phyloP scores from a whole-genome alignment of 495 filamentous ascomycete genomes.

The Penicillium atrosanguineum region DNA sequence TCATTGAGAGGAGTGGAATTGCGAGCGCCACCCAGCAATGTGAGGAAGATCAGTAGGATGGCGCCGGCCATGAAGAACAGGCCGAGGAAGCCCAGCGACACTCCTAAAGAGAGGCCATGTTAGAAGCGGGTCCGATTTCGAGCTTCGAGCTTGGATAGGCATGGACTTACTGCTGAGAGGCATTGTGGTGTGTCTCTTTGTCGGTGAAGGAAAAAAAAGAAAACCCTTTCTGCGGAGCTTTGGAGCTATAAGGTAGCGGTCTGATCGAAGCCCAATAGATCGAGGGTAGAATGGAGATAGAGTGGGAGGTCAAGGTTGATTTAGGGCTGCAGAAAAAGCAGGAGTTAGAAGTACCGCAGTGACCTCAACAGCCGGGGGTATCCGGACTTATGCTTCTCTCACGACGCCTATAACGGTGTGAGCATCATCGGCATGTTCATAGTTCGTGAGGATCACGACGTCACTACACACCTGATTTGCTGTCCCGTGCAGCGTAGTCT shows the following conservation, averaged over 20 bases:
- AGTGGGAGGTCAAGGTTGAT: not conserved
- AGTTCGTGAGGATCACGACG: conserved; percentile 29
- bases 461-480: conserved; percentile 28
- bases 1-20: conserved; percentile 60
- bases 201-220: not conserved
- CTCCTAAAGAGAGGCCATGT: conserved; percentile 31
- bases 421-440: conserved; percentile 11
- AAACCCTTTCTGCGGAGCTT: not conserved
- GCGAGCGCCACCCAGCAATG: conserved; percentile 68
- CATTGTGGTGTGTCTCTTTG: conserved; percentile 22
- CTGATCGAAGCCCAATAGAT: conserved; percentile 7
- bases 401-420: conserved; percentile 6
- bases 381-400: conserved; percentile 13
- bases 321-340: conserved; percentile 1
- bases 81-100: conserved; percentile 55
- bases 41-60: conserved; percentile 74
- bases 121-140: too few relatives aligned
- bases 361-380: conserved; percentile 13
- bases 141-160: too few relatives aligned
- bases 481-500: conserved; percentile 27
- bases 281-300: conserved; percentile 6
- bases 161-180: conserved; percentile 31
- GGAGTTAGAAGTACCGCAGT: not conserved
- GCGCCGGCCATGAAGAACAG: conserved; percentile 74
- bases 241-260: not conserved